phyloP scores from a whole-genome alignment of 768 basidiomycete species.

The Cubamyces lactineus region DNA sequence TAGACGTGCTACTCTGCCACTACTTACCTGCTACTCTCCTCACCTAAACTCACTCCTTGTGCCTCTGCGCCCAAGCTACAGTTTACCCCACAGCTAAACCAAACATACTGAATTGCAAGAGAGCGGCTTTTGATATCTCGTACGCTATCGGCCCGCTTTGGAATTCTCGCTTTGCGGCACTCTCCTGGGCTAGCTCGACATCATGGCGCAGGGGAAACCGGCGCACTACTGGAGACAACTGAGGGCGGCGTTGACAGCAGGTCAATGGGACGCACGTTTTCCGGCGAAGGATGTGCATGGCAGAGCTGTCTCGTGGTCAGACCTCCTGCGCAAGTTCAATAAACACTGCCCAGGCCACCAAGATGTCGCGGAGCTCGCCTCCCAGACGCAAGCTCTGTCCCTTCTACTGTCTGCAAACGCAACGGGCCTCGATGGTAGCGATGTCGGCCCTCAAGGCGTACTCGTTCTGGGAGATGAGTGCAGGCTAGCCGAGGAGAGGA shows the following conservation, averaged over 20 bases:
- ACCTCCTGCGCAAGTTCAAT: slow-evolving; percentile 83
- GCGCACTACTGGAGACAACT: slow-evolving; percentile 81
- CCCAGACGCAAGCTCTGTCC: slow-evolving; percentile 65
- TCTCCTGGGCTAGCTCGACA: slow-evolving; percentile 20
- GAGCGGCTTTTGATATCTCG: background rate
- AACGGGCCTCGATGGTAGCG: slow-evolving; percentile 52
- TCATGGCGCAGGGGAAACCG: slow-evolving; percentile 62
- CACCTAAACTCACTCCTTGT: too few relatives aligned
- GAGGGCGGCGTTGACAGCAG: slow-evolving; percentile 67
- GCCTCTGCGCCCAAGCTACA: too few relatives aligned
- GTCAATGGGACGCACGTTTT: slow-evolving; percentile 64
- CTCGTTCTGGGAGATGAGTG: slow-evolving; percentile 61
- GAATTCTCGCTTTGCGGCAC: background rate
- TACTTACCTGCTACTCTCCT: too few relatives aligned
- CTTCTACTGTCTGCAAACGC: slow-evolving; percentile 48
- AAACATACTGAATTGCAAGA: too few relatives aligned
- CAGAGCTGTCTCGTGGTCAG: slow-evolving; percentile 64
- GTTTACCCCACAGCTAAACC: too few relatives aligned
- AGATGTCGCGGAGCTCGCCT: slow-evolving; percentile 67
- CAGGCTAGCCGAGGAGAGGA: slow-evolving; percentile 53
- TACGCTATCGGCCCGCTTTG: background rate
- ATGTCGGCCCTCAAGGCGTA: slow-evolving; percentile 37
- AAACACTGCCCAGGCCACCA: slow-evolving; percentile 72
- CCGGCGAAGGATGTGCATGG: slow-evolving; percentile 68
- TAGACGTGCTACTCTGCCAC: too few relatives aligned